Conservation (phyloP, 768 basidiomycete species). For the Galerina sulciceps region DNA sequence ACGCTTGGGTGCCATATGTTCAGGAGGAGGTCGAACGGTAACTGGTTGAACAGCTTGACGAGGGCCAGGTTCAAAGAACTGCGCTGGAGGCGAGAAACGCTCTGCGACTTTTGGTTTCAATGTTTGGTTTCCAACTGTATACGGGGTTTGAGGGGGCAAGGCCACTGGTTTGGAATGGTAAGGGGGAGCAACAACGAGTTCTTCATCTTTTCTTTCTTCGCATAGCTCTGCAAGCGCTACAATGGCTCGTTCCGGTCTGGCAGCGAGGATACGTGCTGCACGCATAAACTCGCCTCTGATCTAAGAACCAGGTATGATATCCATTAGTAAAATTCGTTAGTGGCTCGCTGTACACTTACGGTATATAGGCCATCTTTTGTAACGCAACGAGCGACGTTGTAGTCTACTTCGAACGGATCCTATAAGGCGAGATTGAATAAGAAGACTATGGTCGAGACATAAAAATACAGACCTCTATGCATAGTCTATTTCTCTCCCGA, state of each 20-base stretch:
- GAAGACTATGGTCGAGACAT: background rate
- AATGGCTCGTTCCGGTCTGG: slow-evolving; percentile 80
- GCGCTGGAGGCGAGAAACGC: slow-evolving; percentile 56
- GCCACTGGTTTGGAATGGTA: slow-evolving; percentile 41
- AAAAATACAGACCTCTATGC: slow-evolving; percentile 77
- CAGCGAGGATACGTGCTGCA: slow-evolving; percentile 81
- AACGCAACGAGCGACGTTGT: slow-evolving; percentile 95
- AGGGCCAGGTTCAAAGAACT: slow-evolving; percentile 48
- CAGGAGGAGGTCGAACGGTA: slow-evolving; percentile 53
- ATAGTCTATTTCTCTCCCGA: slow-evolving; percentile 91
- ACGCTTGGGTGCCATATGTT: slow-evolving; percentile 83
- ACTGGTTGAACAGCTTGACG: slow-evolving; percentile 32
- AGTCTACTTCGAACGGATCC: slow-evolving; percentile 98
- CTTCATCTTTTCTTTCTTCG: slow-evolving; percentile 81
- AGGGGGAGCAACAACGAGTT: slow-evolving; percentile 55
- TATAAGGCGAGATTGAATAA: slow-evolving; percentile 32
- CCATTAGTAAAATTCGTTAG: slow-evolving; percentile 5
- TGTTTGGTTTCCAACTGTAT: slow-evolving; percentile 67
- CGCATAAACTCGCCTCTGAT: slow-evolving; percentile 99
- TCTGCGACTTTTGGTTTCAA: slow-evolving; percentile 56
- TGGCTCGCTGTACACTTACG: slow-evolving; percentile 45
- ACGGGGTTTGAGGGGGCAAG: slow-evolving; percentile 73
- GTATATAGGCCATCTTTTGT: slow-evolving; percentile 96
- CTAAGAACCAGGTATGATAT: slow-evolving; percentile 41
- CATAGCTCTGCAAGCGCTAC: slow-evolving; percentile 88